These are phyloP conservation scores for Lophium mytilinum DNA, from an alignment of 495 filamentous ascomycete species.

Conservation along the genomic window DNA sequence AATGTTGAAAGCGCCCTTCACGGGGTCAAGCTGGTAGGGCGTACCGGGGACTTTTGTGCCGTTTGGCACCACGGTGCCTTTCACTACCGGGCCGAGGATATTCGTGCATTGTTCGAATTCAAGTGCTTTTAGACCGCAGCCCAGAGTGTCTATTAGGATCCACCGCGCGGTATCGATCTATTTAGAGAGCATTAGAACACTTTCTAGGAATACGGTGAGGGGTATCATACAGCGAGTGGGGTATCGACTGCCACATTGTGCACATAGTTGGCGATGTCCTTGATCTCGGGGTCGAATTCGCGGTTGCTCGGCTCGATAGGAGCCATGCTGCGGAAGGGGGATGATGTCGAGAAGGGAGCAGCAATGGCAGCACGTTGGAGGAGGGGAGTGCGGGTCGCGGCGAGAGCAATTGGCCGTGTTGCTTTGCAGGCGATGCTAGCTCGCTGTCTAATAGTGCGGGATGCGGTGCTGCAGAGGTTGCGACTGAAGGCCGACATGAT, in stretches of 20 bases:
- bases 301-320: constrained; percentile 40
- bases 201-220: not conserved
- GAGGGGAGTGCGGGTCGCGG: constrained; percentile 14
- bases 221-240: constrained; percentile 71
- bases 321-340: constrained; percentile 44
- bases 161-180: constrained; percentile 73
- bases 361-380: constrained; percentile 13
- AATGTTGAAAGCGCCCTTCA: constrained; percentile 97
- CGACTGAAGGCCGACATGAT: constrained; percentile 32
- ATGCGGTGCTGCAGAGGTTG: constrained; percentile 25
- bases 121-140: constrained; percentile 90
- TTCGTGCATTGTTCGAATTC: constrained; percentile 94
- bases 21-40: constrained; percentile 86
- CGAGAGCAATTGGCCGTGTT: constrained; percentile 20
- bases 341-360: constrained; percentile 51
- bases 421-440: constrained; percentile 16
- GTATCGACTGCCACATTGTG: constrained; percentile 86
- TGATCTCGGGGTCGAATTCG: constrained; percentile 82
- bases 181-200: not conserved
- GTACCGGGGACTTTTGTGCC: constrained; percentile 89
- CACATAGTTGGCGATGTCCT: constrained; percentile 89
- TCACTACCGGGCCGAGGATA: constrained; percentile 87
- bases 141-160: constrained; percentile 77
- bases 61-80: constrained; percentile 86
- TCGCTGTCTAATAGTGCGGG: constrained; percentile 26